Conservation (phyloP, 2,329 filamentous ascomycete species). For the Penicillium sp. region DNA sequence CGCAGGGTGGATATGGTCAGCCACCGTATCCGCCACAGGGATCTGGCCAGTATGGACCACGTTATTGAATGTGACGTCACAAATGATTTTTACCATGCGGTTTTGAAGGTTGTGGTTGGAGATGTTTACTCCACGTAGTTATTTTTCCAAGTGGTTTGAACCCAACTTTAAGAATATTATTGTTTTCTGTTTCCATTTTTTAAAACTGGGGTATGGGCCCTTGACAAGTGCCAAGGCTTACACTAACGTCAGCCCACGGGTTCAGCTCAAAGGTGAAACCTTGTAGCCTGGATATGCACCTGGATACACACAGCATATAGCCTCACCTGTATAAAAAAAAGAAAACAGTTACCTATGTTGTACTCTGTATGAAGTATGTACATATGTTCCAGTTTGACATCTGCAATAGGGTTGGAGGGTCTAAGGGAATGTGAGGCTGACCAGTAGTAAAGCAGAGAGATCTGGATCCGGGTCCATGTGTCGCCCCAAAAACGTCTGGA, state of each 20-base stretch:
- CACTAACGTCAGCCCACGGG: not conserved
- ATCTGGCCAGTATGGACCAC: conserved; percentile 19
- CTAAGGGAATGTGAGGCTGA: not conserved
- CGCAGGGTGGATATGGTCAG: conserved; percentile 21
- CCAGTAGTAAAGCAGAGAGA: not conserved
- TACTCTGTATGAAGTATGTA: no score
- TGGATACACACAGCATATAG: no score
- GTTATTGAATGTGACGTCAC: conserved; percentile 25
- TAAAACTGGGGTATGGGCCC: not conserved
- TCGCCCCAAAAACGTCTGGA: not conserved
- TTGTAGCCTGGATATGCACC: no score
- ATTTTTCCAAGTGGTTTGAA: not conserved
- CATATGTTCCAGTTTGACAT: not conserved
- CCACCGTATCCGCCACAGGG: conserved; percentile 22
- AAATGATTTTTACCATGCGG: not conserved
- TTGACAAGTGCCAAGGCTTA: not conserved
- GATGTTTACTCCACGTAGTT: not conserved
- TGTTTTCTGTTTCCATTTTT: not conserved
- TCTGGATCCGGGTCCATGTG: not conserved
- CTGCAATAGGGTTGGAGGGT: not conserved
- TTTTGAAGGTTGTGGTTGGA: not conserved
- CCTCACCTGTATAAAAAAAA: no score
- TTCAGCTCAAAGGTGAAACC: not conserved
- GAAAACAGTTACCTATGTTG: no score
- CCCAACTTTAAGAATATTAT: not conserved